Percentiles rank a stretch among this genome's conserved stretches.
Evolutionary conservation across 805 yeast genomes (phyloP).

Genomic region (Candida namnaoensis): DNA sequence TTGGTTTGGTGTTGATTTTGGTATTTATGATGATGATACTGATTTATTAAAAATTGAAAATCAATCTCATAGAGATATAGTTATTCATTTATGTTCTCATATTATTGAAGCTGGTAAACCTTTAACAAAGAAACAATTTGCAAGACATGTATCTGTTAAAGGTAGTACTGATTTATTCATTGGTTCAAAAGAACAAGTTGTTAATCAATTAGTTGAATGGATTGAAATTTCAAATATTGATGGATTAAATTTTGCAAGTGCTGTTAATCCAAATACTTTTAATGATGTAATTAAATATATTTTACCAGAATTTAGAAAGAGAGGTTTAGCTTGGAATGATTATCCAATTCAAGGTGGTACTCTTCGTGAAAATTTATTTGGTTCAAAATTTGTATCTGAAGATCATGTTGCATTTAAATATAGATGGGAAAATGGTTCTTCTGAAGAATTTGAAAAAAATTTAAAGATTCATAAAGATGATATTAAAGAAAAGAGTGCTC

Average conservation of each 20-base stretch:
- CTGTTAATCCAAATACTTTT: conserved; percentile 27
- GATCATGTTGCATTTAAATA: conserved; percentile 1
- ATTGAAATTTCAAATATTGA: conserved; percentile 30
- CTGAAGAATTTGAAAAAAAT: neutral
- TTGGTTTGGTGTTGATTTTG: conserved; percentile 34
- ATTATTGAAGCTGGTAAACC: conserved; percentile 19
- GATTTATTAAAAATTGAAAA: conserved; percentile 24
- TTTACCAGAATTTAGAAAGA: conserved; percentile 25
- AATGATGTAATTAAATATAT: conserved; percentile 28
- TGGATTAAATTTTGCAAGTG: conserved; percentile 32
- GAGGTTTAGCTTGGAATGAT: conserved; percentile 28
- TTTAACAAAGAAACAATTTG: conserved; percentile 19
- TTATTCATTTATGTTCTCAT: conserved; percentile 10
- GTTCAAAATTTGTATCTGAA: neutral
- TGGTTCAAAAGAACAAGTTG: conserved; percentile 28
- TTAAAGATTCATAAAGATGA: neutral
- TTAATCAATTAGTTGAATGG: conserved; percentile 30
- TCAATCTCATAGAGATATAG: conserved; percentile 21
- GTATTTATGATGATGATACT: conserved; percentile 26
- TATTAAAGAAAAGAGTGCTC: neutral
- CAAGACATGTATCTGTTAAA: conserved; percentile 11
- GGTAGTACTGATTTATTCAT: conserved; percentile 19
- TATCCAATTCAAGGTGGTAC: conserved; percentile 18
- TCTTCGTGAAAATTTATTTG: conserved; percentile 2
- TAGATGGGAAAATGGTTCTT: conserved; percentile 1